Percentiles rank a stretch among this genome's conserved stretches.
These are phyloP conservation scores for Ganoderma meredithae DNA, from an alignment of 1,284 basidiomycete genomes.

Conservation along the genomic window DNA sequence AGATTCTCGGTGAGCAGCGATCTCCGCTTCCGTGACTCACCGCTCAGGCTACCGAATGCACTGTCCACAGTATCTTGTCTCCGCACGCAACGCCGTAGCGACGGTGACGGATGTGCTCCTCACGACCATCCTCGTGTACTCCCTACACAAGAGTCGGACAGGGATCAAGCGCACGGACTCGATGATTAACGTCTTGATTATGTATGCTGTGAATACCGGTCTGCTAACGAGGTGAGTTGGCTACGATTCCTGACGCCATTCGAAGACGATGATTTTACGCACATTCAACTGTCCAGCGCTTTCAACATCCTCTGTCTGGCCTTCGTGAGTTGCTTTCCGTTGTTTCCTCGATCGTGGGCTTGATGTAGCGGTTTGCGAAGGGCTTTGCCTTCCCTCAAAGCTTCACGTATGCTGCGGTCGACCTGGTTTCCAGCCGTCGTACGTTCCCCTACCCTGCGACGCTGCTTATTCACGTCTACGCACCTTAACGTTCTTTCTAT, in stretches of 20 bases:
- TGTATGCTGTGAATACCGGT: constrained; percentile 23
- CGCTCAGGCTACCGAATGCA: neutral
- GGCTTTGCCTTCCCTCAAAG: neutral
- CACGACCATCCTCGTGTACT: neutral
- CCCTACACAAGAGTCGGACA: neutral
- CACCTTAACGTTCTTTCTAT: neutral
- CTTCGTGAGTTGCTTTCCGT: neutral
- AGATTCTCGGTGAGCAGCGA: neutral
- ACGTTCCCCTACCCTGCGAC: neutral
- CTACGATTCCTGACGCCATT: neutral
- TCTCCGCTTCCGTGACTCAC: too few relatives aligned
- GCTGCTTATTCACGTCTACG: neutral
- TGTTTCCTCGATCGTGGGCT: neutral
- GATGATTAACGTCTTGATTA: constrained; percentile 20
- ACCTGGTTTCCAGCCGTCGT: neutral
- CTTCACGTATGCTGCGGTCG: neutral
- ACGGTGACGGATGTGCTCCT: neutral
- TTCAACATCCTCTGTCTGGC: neutral
- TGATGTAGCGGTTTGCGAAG: neutral
- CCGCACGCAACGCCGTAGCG: neutral
- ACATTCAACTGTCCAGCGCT: neutral
- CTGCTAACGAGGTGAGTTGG: neutral
- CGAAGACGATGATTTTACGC: neutral
- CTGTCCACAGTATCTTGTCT: neutral
- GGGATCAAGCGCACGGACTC: constrained; percentile 20